Conservation (phyloP, 805 yeast species). For the Candida endomychidarum region DNA sequence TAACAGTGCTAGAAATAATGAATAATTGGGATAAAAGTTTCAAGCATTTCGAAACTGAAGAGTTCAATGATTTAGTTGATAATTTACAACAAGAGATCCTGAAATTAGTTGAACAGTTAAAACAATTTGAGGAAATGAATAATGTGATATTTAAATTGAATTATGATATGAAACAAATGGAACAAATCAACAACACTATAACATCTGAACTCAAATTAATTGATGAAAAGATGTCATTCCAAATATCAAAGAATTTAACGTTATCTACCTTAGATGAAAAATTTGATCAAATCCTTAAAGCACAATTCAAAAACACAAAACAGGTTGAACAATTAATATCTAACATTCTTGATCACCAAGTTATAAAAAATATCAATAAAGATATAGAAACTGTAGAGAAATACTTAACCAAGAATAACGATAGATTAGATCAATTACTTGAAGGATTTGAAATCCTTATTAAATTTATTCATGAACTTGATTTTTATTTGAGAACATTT, state of each 20-base stretch:
- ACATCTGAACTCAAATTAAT: constrained; percentile 6
- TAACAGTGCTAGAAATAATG: neutral
- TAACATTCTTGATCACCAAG: constrained; percentile 5
- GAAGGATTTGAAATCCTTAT: constrained; percentile 14
- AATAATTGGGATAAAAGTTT: constrained; percentile 6
- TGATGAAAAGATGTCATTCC: constrained; percentile 4
- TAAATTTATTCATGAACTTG: constrained; percentile 12
- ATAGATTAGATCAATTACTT: constrained; percentile 8
- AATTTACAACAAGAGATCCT: constrained; percentile 4
- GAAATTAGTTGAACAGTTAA: neutral
- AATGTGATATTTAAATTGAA: constrained; percentile 10
- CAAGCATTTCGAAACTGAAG: neutral
- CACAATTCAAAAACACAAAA: constrained; percentile 1
- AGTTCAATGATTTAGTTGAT: constrained; percentile 2
- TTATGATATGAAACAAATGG: constrained; percentile 10
- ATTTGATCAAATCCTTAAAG: constrained; percentile 6
- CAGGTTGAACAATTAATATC: constrained; percentile 5
- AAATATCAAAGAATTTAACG: constrained; percentile 7
- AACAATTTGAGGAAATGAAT: constrained; percentile 12
- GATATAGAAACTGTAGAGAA: constrained; percentile 11
- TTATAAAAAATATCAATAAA: constrained; percentile 9
- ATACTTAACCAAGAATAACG: constrained; percentile 2
- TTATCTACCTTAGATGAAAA: constrained; percentile 8
- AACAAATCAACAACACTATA: constrained; percentile 8
- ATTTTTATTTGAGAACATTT: constrained; percentile 12